Evolutionary conservation across 768 basidiomycete species (phyloP).

Genomic region (Chalciporus sphaerocephalus): DNA sequence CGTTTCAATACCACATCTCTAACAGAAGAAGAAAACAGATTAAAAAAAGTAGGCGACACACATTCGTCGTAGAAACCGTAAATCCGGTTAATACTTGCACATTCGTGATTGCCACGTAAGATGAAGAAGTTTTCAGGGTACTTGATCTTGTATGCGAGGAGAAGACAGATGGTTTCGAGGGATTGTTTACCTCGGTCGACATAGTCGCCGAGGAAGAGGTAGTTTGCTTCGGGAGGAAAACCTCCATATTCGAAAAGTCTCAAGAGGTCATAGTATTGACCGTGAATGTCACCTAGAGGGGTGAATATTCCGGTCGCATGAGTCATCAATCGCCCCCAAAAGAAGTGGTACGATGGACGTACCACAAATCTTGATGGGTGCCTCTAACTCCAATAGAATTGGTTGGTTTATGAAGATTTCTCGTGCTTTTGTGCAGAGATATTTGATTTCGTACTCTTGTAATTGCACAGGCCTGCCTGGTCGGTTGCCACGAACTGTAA

Average conservation of each 20-base stretch:
- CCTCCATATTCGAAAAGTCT: constrained; percentile 98
- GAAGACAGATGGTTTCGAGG: constrained; percentile 97
- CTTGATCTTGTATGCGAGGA: constrained; percentile 99
- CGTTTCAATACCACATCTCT: constrained; percentile 10
- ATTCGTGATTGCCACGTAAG: constrained; percentile 97
- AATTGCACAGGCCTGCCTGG: constrained; percentile 98
- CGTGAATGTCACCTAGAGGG: constrained; percentile 99
- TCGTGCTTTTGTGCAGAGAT: constrained; percentile 95
- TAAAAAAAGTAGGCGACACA: constrained; percentile 53
- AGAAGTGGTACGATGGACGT: constrained; percentile 28
- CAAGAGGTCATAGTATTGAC: constrained; percentile 98
- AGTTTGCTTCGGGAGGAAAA: constrained; percentile 99
- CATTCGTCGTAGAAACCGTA: constrained; percentile 99
- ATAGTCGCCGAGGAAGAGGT: constrained; percentile 99
- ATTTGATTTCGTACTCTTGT: constrained; percentile 99
- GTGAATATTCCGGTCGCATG: constrained; percentile 19
- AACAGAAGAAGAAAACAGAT: not conserved
- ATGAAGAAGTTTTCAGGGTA: constrained; percentile 99
- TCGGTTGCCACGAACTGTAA: constrained; percentile 90
- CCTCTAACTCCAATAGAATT: constrained; percentile 95
- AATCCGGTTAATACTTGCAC: constrained; percentile 98
- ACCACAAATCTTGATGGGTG: constrained; percentile 99
- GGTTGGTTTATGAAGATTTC: constrained; percentile 99
- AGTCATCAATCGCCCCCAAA: constrained; percentile 18
- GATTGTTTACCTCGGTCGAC: constrained; percentile 99